phyloP scores from a whole-genome alignment of 345 rosid genomes.

The Mercurialis annua region DNA sequence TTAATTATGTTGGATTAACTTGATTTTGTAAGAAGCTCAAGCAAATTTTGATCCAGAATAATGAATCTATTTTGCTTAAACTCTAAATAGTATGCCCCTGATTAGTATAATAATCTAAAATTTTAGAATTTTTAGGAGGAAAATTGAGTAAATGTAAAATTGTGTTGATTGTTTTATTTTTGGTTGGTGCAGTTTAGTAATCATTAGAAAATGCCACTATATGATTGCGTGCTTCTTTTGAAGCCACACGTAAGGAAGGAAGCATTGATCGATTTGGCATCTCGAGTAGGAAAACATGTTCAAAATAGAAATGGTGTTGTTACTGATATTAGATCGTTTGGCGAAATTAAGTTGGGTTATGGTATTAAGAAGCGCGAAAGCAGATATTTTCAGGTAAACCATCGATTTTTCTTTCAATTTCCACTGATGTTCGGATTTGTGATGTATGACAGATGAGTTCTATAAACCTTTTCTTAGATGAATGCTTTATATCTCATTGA shows the following conservation, averaged over 20 bases:
- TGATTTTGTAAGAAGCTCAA: too few relatives aligned
- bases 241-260: constrained; percentile 62
- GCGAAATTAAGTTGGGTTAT: constrained; percentile 72
- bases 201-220: constrained; percentile 88
- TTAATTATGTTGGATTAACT: too few relatives aligned
- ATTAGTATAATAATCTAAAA: too few relatives aligned
- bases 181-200: too few relatives aligned
- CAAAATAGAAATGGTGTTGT: constrained; percentile 63
- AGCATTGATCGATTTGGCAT: constrained; percentile 50
- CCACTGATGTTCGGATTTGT: too few relatives aligned
- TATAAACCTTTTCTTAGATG: background rate
- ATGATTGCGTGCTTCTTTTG: constrained; percentile 79
- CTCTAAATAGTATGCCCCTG: too few relatives aligned
- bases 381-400: constrained; percentile 55
- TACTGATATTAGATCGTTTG: constrained; percentile 63
- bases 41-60: too few relatives aligned
- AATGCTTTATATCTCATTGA: background rate
- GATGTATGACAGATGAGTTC: background rate
- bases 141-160: too few relatives aligned
- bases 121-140: too few relatives aligned
- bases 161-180: too few relatives aligned
- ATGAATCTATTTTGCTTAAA: too few relatives aligned
- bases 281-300: constrained; percentile 73
- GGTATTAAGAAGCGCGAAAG: constrained; percentile 86
- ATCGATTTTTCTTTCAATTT: too few relatives aligned